Evolutionary conservation across 2,329 filamentous ascomycete species (phyloP).

Genomic region (Fonsecaea pugnacius): DNA sequence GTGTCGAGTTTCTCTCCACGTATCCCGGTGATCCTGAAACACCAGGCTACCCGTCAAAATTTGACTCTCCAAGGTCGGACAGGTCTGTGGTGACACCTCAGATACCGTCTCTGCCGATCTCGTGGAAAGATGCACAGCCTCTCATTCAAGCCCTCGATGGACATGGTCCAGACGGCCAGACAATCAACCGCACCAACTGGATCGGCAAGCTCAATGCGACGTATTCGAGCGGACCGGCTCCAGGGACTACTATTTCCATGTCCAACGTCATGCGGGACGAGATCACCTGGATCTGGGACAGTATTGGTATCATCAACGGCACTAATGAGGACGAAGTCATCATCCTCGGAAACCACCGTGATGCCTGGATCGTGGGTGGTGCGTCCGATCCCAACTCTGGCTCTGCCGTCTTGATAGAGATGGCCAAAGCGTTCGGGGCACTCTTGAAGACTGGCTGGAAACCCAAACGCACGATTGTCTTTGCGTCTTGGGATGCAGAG

Average conservation of each 20-base stretch:
- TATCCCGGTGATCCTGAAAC: constrained; percentile 40
- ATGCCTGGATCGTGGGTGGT: constrained; percentile 60
- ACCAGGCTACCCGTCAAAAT: constrained; percentile 42
- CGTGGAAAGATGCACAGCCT: constrained; percentile 41
- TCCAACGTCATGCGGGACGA: constrained; percentile 38
- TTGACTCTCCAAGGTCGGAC: constrained; percentile 39
- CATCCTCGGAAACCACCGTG: constrained; percentile 58
- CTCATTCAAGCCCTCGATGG: constrained; percentile 43
- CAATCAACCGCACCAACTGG: constrained; percentile 43
- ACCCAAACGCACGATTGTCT: constrained; percentile 55
- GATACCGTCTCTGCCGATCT: constrained; percentile 44
- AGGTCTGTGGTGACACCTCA: constrained; percentile 39
- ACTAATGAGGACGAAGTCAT: constrained; percentile 48
- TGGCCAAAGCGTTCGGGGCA: constrained; percentile 56
- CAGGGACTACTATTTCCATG: constrained; percentile 38
- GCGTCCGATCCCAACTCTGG: constrained; percentile 60
- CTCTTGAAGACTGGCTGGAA: constrained; percentile 57
- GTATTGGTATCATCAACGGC: constrained; percentile 41
- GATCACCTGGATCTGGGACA: constrained; percentile 39
- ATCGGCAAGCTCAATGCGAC: constrained; percentile 42
- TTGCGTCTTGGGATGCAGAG: constrained; percentile 44
- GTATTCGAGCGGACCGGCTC: constrained; percentile 41
- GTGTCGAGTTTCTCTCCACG: constrained; percentile 44
- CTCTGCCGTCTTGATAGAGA: constrained; percentile 55
- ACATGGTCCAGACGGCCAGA: constrained; percentile 40